phyloP scores from a whole-genome alignment of 2,329 filamentous ascomycete genomes.

The Ophiosphaerella narmari region DNA sequence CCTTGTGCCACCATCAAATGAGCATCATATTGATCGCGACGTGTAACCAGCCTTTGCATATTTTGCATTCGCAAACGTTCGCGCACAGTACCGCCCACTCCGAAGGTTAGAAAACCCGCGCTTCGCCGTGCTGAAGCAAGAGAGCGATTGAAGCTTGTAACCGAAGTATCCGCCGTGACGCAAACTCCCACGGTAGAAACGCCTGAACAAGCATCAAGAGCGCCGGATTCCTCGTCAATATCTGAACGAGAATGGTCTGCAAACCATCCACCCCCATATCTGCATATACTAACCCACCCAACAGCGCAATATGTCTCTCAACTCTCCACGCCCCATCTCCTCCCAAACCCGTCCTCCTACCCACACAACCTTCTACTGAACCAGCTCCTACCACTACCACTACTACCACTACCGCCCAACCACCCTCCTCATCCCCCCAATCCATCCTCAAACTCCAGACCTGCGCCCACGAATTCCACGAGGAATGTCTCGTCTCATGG shows the following conservation, averaged over 20 bases:
- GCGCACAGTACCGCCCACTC: conserved; percentile 4
- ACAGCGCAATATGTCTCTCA: conserved; percentile 41
- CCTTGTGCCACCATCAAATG: neutral
- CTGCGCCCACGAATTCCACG: conserved; percentile 39
- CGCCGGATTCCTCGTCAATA: conserved; percentile 20
- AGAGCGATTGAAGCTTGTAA: conserved; percentile 25
- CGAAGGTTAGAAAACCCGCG: conserved; percentile 20
- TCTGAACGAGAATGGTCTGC: conserved; percentile 36
- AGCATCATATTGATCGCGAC: neutral
- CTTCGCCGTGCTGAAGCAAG: conserved; percentile 27
- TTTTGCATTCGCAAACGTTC: conserved; percentile 26
- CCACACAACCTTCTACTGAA: conserved; percentile 9
- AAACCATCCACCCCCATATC: neutral
- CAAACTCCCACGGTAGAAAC: neutral
- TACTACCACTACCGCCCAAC: neutral
- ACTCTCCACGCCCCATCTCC: conserved; percentile 29
- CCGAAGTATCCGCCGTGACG: conserved; percentile 17
- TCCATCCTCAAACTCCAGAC: conserved; percentile 30
- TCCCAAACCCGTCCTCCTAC: conserved; percentile 32
- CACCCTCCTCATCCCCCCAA: neutral
- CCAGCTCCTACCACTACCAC: conserved; percentile 1
- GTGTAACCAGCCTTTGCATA: conserved; percentile 18
- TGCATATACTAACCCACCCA: conserved; percentile 5
- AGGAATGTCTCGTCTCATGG: conserved; percentile 39
- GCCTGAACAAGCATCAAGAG: conserved; percentile 2